phyloP scores from a whole-genome alignment of 2,329 filamentous ascomycete species.

The Penicillium paneum region DNA sequence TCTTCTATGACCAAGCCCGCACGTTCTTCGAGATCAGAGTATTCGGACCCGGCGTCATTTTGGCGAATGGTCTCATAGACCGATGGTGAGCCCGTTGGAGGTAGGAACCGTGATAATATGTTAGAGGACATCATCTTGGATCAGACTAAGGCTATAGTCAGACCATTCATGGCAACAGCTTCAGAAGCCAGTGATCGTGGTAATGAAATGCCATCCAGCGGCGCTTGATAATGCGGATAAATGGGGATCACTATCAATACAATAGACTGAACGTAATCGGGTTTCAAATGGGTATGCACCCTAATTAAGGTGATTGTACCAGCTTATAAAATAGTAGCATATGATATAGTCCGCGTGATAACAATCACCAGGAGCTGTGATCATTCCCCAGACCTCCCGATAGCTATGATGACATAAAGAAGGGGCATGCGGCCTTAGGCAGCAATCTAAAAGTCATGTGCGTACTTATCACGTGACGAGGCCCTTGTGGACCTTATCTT shows the following conservation, averaged over 20 bases:
- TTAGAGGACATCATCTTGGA: constrained; percentile 44
- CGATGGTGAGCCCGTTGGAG: constrained; percentile 49
- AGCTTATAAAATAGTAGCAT: constrained; percentile 8
- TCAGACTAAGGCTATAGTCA: constrained; percentile 6
- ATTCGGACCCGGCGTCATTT: constrained; percentile 46
- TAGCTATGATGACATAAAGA: constrained; percentile 18
- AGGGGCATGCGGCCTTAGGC: background rate
- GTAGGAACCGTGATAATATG: constrained; percentile 44
- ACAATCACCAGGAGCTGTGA: constrained; percentile 6
- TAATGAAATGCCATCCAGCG: constrained; percentile 8
- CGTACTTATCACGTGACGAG: background rate
- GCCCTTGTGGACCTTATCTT: background rate
- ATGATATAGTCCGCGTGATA: constrained; percentile 16
- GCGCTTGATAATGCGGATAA: constrained; percentile 11
- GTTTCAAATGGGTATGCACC: background rate
- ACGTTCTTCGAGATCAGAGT: constrained; percentile 46
- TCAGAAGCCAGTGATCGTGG: constrained; percentile 3
- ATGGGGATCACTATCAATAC: constrained; percentile 1
- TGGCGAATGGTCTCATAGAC: constrained; percentile 49
- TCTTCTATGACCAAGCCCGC: constrained; percentile 50
- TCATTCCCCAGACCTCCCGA: background rate
- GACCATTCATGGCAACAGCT: constrained; percentile 16
- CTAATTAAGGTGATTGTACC: background rate
- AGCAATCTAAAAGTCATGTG: background rate
- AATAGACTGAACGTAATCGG: background rate